These are phyloP conservation scores for Neurospora sp. DNA, from an alignment of 495 filamentous ascomycete species.

Conservation along the genomic window DNA sequence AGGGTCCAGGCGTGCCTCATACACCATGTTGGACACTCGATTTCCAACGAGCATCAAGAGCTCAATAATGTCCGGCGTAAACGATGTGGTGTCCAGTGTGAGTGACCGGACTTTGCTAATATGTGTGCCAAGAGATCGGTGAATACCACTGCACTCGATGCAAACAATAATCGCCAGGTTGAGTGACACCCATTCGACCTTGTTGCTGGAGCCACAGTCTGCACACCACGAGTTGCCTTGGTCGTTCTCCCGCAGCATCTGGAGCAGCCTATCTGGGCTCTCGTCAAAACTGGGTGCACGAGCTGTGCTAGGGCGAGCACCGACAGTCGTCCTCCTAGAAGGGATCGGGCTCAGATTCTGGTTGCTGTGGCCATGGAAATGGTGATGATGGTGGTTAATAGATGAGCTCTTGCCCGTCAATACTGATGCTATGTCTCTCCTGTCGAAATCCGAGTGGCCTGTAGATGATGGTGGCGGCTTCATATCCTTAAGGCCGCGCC, in stretches of 20 bases:
- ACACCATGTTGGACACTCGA: conserved; percentile 89
- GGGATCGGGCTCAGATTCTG: conserved; percentile 44
- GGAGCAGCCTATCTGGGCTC: conserved; percentile 66
- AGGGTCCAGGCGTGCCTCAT: conserved; percentile 77
- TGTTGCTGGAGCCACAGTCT: conserved; percentile 82
- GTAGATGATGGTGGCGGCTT: conserved; percentile 28
- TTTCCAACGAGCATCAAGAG: conserved; percentile 91
- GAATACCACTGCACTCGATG: conserved; percentile 97
- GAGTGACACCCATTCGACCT: conserved; percentile 98
- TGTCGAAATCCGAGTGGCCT: conserved; percentile 44
- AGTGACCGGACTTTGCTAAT: conserved; percentile 96
- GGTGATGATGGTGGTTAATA: conserved; percentile 20
- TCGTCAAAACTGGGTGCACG: conserved; percentile 69
- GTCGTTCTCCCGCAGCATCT: conserved; percentile 80
- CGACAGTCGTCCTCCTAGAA: conserved; percentile 75
- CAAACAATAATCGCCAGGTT: conserved; percentile 94
- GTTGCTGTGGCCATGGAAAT: conserved; percentile 39
- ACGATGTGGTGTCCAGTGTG: conserved; percentile 88
- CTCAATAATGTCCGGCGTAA: conserved; percentile 92
- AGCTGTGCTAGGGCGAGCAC: conserved; percentile 66
- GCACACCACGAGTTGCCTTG: conserved; percentile 92
- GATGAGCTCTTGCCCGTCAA: conserved; percentile 90
- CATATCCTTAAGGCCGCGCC: conserved; percentile 47
- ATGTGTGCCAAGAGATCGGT: conserved; percentile 92
- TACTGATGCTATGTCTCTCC: conserved; percentile 80